Evolutionary conservation across 2,329 filamentous ascomycete genomes (phyloP).

Genomic region (Paraphoma sp.): DNA sequence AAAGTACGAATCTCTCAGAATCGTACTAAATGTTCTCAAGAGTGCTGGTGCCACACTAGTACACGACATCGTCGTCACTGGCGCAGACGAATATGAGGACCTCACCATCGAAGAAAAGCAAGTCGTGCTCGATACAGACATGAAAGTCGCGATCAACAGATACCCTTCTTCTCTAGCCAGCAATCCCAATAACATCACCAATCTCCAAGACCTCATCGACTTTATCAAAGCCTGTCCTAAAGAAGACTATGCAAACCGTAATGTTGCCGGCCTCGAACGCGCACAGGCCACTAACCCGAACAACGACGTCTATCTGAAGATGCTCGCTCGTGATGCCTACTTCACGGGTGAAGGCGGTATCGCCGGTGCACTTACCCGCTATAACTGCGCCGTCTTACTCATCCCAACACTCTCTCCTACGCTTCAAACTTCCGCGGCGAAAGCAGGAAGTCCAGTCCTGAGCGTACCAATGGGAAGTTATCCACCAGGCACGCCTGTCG

Average conservation of each 20-base stretch:
- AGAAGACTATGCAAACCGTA: conserved; percentile 64
- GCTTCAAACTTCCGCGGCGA: conserved; percentile 37
- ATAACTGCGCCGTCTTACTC: conserved; percentile 65
- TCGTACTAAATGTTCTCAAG: conserved; percentile 6
- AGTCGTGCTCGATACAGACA: conserved; percentile 62
- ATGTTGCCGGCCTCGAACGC: conserved; percentile 50
- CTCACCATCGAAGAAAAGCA: conserved; percentile 33
- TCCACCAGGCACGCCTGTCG: conserved; percentile 53
- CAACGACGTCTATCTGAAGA: conserved; percentile 59
- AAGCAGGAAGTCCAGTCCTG: conserved; percentile 61
- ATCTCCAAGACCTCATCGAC: conserved; percentile 56
- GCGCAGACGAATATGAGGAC: conserved; percentile 51
- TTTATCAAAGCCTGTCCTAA: conserved; percentile 59
- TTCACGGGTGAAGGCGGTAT: conserved; percentile 64
- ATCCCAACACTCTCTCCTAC: conserved; percentile 61
- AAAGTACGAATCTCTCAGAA: conserved; percentile 9
- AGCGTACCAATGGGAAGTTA: conserved; percentile 66
- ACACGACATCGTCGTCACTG: conserved; percentile 37
- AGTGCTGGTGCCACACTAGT: conserved; percentile 15
- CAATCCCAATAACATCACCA: conserved; percentile 63
- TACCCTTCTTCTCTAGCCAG: conserved; percentile 61
- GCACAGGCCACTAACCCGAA: conserved; percentile 48
- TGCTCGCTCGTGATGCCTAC: conserved; percentile 57
- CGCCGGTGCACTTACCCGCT: conserved; percentile 59
- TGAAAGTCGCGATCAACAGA: conserved; percentile 58